These are phyloP conservation scores for Penicillium olsonii DNA, from an alignment of 2,329 filamentous ascomycete species.

Conservation along the genomic window DNA sequence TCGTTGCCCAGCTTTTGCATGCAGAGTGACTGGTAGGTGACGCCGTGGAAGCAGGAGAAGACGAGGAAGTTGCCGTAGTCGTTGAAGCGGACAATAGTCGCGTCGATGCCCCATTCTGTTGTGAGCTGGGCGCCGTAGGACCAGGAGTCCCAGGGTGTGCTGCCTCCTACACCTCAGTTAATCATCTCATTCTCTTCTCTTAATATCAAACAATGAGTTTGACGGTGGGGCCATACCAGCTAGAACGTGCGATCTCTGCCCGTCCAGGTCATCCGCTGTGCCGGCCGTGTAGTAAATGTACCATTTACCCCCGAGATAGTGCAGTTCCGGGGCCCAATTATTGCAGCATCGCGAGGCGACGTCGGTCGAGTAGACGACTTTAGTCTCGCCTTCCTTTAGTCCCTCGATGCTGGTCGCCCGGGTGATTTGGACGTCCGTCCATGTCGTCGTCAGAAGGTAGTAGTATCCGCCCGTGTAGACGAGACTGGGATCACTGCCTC, in stretches of 20 bases:
- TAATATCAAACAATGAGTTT: background rate
- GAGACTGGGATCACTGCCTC: constrained; percentile 57
- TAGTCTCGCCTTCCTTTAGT: constrained; percentile 54
- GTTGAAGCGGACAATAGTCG: constrained; percentile 52
- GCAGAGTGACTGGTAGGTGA: constrained; percentile 23
- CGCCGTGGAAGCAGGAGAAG: constrained; percentile 53
- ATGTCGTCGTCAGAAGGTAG: constrained; percentile 60
- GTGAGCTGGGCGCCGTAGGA: constrained; percentile 52
- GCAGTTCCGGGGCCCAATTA: constrained; percentile 61
- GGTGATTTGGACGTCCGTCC: constrained; percentile 58
- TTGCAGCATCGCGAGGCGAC: constrained; percentile 54
- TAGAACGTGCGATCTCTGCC: constrained; percentile 56
- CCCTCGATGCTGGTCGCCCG: constrained; percentile 57
- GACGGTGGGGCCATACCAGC: constrained; percentile 38
- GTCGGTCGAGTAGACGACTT: constrained; percentile 53
- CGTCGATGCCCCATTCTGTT: constrained; percentile 57
- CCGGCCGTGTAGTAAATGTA: constrained; percentile 62
- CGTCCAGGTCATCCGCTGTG: constrained; percentile 46
- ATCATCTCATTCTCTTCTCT: background rate
- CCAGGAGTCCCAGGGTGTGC: constrained; percentile 55
- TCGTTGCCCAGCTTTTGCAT: constrained; percentile 14
- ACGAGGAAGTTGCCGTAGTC: constrained; percentile 56
- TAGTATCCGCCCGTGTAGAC: constrained; percentile 57
- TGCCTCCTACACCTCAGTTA: constrained; percentile 41
- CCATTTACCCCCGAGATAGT: constrained; percentile 53